phyloP scores from a whole-genome alignment of 495 filamentous ascomycete species.

The Podospora anserina region DNA sequence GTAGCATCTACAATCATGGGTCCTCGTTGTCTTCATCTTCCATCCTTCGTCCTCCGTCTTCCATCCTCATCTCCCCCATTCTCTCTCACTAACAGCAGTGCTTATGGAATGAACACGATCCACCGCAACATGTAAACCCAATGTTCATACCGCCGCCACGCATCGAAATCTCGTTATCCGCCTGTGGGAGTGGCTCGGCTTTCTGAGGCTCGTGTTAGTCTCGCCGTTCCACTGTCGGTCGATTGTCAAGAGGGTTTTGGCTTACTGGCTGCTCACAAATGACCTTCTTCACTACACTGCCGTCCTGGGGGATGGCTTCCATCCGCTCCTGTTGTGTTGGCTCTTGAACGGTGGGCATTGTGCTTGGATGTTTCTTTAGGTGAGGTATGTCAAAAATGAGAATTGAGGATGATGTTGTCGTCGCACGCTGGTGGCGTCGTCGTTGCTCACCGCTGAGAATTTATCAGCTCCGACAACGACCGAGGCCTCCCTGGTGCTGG shows the following conservation, averaged over 20 bases:
- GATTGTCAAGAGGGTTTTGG: background rate
- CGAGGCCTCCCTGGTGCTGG: background rate
- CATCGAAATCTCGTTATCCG: slow-evolving; percentile 15
- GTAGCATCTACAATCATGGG: no score
- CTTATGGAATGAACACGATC: slow-evolving; percentile 19
- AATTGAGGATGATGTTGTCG: background rate
- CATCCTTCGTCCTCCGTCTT: background rate
- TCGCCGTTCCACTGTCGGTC: background rate
- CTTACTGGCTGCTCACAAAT: slow-evolving; percentile 19
- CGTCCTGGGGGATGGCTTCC: slow-evolving; percentile 16
- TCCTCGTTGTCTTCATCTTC: no score
- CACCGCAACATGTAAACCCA: slow-evolving; percentile 24
- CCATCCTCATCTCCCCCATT: background rate
- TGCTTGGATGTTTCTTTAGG: slow-evolving; percentile 6
- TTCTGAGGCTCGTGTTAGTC: slow-evolving; percentile 8
- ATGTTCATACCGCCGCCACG: slow-evolving; percentile 23
- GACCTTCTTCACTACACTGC: background rate
- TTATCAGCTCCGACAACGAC: background rate
- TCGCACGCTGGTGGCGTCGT: no score
- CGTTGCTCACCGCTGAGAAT: background rate
- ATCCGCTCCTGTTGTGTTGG: slow-evolving; percentile 29
- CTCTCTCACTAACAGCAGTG: slow-evolving; percentile 13
- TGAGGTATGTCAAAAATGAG: background rate
- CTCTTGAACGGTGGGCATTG: slow-evolving; percentile 22
- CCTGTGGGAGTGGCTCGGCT: slow-evolving; percentile 13